Percentiles rank a stretch among this genome's conserved stretches.
phyloP scores from a whole-genome alignment of 345 rosid species.

The Tarenaya hassleriana region DNA sequence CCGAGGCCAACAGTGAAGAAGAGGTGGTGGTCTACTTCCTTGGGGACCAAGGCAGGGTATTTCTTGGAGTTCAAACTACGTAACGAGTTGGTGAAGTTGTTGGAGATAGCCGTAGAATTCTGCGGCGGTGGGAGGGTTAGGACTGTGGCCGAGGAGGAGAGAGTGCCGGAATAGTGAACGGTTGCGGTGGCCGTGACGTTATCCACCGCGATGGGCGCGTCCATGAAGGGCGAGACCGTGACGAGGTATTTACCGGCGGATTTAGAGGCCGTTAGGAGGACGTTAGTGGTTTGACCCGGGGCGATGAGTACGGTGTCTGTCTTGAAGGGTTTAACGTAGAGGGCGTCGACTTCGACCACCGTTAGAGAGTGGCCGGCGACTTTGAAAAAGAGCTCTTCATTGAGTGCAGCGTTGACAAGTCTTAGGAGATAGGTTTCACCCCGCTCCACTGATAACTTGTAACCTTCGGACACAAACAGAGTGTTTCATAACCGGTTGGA shows the following conservation, averaged over 20 bases:
- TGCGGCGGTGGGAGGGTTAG: slow-evolving; percentile 59
- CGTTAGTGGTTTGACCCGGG: slow-evolving; percentile 91
- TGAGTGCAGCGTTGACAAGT: slow-evolving; percentile 84
- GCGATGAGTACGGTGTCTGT: slow-evolving; percentile 56
- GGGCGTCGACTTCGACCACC: slow-evolving; percentile 84
- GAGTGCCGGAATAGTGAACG: slow-evolving; percentile 75
- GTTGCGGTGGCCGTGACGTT: slow-evolving; percentile 80
- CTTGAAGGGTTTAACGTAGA: slow-evolving; percentile 80
- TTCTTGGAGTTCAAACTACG: slow-evolving; percentile 69
- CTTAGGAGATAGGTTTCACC: slow-evolving; percentile 75
- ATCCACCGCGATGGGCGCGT: slow-evolving; percentile 74
- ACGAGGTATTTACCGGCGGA: slow-evolving; percentile 60
- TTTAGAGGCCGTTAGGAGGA: slow-evolving; percentile 47
- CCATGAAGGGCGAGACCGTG: slow-evolving; percentile 88
- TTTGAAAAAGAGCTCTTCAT: slow-evolving; percentile 92
- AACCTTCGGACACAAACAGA: slow-evolving; percentile 34
- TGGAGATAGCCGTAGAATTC: slow-evolving; percentile 69
- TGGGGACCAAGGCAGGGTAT: slow-evolving; percentile 75
- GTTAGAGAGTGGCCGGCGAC: slow-evolving; percentile 82
- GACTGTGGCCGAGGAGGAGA: slow-evolving; percentile 40
- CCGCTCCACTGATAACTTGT: slow-evolving; percentile 43
- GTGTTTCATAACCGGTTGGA: not conserved
- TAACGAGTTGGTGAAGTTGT: slow-evolving; percentile 48
- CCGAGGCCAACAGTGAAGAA: slow-evolving; percentile 78
- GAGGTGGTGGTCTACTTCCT: slow-evolving; percentile 62